phyloP scores from a whole-genome alignment of 176 grass and related monocot genomes.

The Oryza meyeriana region DNA sequence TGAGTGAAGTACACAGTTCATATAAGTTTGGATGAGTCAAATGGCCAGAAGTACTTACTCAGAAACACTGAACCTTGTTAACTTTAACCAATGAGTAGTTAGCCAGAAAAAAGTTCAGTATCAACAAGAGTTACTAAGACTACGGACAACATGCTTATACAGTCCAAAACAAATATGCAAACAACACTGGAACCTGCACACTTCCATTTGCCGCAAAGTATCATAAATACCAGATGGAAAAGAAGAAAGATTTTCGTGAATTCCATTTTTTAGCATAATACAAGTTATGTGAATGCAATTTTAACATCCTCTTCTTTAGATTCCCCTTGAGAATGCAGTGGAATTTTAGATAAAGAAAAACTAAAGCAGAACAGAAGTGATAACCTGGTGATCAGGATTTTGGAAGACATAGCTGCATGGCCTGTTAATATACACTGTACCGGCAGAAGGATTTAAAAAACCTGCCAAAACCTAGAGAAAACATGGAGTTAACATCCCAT shows the following conservation, averaged over 20 bases:
- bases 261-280: neutral
- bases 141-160: constrained; percentile 38
- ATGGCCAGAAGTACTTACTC: neutral
- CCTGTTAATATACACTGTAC: constrained; percentile 54
- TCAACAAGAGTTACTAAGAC: constrained; percentile 47
- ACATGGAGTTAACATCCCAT: constrained; percentile 17
- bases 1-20: neutral
- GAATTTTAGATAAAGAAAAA: neutral
- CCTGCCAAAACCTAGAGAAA: constrained; percentile 76
- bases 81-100: constrained; percentile 47
- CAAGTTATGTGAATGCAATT: neutral
- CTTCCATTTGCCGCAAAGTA: neutral
- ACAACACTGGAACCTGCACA: neutral
- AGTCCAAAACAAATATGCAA: constrained; percentile 35
- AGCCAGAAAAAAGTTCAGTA: constrained; percentile 31
- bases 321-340: neutral
- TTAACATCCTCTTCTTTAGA: neutral
- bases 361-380: constrained; percentile 7
- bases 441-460: constrained; percentile 53
- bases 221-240: neutral
- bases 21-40: no score
- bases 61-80: constrained; percentile 42
- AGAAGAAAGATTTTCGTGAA: neutral
- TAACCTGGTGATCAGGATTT: constrained; percentile 95
- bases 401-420: constrained; percentile 96